These are phyloP conservation scores for Hemisphaericaspora subhashii DNA, from an alignment of 1,139 yeast genomes.

Conservation along the genomic window DNA sequence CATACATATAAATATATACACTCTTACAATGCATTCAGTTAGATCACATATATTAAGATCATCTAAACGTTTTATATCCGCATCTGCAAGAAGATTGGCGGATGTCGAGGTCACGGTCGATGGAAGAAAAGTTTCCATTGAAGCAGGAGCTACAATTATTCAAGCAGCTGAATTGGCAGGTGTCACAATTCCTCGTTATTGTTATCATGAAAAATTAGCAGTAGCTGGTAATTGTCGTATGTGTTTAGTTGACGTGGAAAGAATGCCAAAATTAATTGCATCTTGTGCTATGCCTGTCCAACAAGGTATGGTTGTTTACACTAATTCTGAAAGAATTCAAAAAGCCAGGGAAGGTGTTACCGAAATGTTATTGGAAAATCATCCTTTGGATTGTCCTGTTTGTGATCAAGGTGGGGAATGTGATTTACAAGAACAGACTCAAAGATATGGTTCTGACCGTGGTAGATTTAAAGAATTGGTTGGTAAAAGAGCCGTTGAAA, in stretches of 20 bases:
- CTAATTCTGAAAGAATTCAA: conserved; percentile 76
- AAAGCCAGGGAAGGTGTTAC: conserved; percentile 91
- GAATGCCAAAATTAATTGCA: conserved; percentile 88
- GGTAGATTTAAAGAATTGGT: conserved; percentile 80
- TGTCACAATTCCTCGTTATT: conserved; percentile 82
- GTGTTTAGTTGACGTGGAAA: conserved; percentile 90
- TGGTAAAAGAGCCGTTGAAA: conserved; percentile 89
- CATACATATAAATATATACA: no score
- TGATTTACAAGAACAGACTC: conserved; percentile 85
- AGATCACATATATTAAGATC: conserved; percentile 28
- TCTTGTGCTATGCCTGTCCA: conserved; percentile 92
- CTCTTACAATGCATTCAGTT: conserved; percentile 18
- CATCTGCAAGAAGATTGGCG: conserved; percentile 33
- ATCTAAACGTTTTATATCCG: conserved; percentile 31
- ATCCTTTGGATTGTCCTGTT: conserved; percentile 90
- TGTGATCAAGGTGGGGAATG: conserved; percentile 97
- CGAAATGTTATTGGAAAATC: conserved; percentile 84
- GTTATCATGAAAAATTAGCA: conserved; percentile 88
- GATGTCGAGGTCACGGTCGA: conserved; percentile 79
- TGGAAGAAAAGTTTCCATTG: conserved; percentile 74
- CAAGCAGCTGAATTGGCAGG: conserved; percentile 95
- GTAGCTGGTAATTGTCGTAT: conserved; percentile 95
- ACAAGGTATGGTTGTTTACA: conserved; percentile 85
- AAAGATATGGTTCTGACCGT: conserved; percentile 83
- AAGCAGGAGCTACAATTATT: conserved; percentile 84